Evolutionary conservation across 495 filamentous ascomycete genomes (phyloP).

Genomic region (Aspergillus sclerotioniger): DNA sequence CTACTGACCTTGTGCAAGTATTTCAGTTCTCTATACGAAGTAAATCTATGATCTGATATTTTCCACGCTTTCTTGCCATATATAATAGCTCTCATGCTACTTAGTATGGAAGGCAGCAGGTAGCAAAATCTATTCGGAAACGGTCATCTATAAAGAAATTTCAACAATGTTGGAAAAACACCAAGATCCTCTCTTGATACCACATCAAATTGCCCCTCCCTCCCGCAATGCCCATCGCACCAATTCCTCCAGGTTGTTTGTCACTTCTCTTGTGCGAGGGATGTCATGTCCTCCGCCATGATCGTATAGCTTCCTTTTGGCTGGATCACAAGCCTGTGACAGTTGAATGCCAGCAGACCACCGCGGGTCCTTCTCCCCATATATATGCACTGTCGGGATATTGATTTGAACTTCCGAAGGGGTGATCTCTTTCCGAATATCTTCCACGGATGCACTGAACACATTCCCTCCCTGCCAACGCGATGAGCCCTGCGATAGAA

Average conservation of each 20-base stretch:
- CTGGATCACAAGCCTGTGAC: constrained; percentile 50
- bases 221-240: constrained; percentile 36
- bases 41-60: background rate
- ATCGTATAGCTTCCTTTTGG: constrained; percentile 46
- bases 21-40: background rate
- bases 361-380: constrained; percentile 56
- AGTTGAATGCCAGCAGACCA: constrained; percentile 56
- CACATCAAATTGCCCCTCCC: constrained; percentile 1
- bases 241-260: constrained; percentile 35
- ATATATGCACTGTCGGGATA: constrained; percentile 63
- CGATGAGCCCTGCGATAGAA: constrained; percentile 26
- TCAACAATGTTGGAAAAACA: background rate
- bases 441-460: constrained; percentile 48
- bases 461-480: constrained; percentile 28
- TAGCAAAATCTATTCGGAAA: background rate
- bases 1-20: background rate
- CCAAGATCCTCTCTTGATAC: background rate
- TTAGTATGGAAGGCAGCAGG: background rate
- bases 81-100: background rate
- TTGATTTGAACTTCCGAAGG: constrained; percentile 40
- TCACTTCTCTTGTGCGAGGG: constrained; percentile 37
- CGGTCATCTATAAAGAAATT: background rate
- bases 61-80: background rate
- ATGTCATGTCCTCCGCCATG: constrained; percentile 59
- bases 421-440: constrained; percentile 43